Base-by-base conservation (phyloP, 305 asterid species). In the Rubia peregrina region DNA sequence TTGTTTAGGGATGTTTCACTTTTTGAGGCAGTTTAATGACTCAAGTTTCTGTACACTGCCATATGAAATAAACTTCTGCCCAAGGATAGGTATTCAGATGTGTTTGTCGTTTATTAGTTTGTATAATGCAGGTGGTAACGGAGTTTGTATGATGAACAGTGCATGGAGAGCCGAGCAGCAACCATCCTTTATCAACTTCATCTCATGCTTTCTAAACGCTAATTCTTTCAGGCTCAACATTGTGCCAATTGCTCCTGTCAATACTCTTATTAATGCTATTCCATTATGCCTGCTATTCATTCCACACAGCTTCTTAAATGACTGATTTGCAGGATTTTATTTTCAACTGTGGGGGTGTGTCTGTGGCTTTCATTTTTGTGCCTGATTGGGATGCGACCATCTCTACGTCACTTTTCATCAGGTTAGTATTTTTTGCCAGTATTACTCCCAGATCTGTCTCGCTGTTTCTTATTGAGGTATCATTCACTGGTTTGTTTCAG, bases 141-240 rank as follows among this genome's bases (percentile, higher is more conserved):
- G 96, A 4, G 96, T 91, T 73, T 94, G 97, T 77, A 87, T 94
- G 70, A 91, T 91, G 97, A 85, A 88, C 71, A 86, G 79, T 67
- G 22, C 83, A 36, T 94, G 99, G 99, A 89, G 83, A 73, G 86
- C 86, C 63, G 88, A 76, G 57, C 99, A 89, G 12, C 95, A 88
- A 63, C 88, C 96, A 61, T 83, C 95, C 74, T 89, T 89, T 85
- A 88, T 94, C 87, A 88, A 70, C 78, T 94, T 88, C 86, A 85
- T 91, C 76, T 84, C 90, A 56, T 77, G 85, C 73, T 94, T 89
- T 85, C 96, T 94, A 24, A 73, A 70, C 26, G 86, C 82, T 19
- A 91, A 86, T 80, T 87, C 89, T 72, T 91, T 79, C 69, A 83
- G 92, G 76, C 73, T 91, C 73, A 91, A 86, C 62, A 78, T 81